A percentile compares a stretch with the other conserved stretches of the same genome.
phyloP scores from a whole-genome alignment of 495 filamentous ascomycete species.

The Diplogelasinospora grovesii region DNA sequence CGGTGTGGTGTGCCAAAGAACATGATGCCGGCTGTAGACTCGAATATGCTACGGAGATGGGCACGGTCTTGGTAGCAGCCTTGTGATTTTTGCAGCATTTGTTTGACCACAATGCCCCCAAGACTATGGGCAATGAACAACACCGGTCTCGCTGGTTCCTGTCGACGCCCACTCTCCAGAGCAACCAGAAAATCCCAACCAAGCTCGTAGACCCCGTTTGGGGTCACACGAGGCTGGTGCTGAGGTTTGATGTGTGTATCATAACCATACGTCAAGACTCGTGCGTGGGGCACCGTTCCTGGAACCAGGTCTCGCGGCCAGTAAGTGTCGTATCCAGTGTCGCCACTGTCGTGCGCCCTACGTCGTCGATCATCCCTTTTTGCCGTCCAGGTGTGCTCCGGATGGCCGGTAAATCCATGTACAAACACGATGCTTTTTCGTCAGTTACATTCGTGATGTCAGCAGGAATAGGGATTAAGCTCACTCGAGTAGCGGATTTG shows the following conservation, averaged over 20 bases:
- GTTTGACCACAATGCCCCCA: slow-evolving; percentile 46
- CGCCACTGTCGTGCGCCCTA: not conserved
- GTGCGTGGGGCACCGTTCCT: slow-evolving; percentile 33
- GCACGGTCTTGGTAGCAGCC: slow-evolving; percentile 7
- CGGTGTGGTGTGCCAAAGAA: slow-evolving; percentile 42
- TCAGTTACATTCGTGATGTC: too few relatives aligned
- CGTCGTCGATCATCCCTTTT: slow-evolving; percentile 3
- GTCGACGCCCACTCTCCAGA: slow-evolving; percentile 24
- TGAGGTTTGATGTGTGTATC: slow-evolving; percentile 32
- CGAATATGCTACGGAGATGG: slow-evolving; percentile 20
- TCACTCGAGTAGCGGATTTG: slow-evolving; percentile 14
- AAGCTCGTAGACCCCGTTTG: slow-evolving; percentile 31
- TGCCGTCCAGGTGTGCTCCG: slow-evolving; percentile 26
- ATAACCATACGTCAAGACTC: slow-evolving; percentile 48
- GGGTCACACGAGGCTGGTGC: slow-evolving; percentile 16
- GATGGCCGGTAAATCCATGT: slow-evolving; percentile 33
- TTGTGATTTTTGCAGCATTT: slow-evolving; percentile 26
- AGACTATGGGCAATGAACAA: slow-evolving; percentile 48
- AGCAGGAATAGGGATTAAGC: not conserved
- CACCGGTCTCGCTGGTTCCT: slow-evolving; percentile 23
- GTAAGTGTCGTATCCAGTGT: slow-evolving; percentile 7
- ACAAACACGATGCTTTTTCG: slow-evolving; percentile 23
- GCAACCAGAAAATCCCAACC: slow-evolving; percentile 29
- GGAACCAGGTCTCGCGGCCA: slow-evolving; percentile 48
- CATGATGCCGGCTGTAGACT: slow-evolving; percentile 31